A percentile compares a stretch with the other conserved stretches of the same genome.
Evolutionary conservation across 2,329 filamentous ascomycete species (phyloP).

Genomic region (Botryotinia convoluta): DNA sequence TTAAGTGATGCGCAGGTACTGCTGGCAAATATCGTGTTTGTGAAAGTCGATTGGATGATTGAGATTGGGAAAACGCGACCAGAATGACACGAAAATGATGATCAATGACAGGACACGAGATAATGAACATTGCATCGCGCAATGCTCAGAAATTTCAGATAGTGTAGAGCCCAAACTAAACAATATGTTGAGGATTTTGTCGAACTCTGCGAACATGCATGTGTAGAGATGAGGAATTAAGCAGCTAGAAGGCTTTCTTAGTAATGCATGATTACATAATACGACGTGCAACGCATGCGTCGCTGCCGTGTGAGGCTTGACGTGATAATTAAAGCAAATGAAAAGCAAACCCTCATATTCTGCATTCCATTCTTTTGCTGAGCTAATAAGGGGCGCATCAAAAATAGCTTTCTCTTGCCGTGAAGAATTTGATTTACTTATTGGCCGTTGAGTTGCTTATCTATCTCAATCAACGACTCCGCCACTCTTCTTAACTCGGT

Average conservation of each 20-base stretch:
- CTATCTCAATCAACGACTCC: not conserved
- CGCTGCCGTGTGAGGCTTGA: not conserved
- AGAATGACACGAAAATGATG: not conserved
- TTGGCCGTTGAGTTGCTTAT: not conserved
- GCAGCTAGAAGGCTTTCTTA: not conserved
- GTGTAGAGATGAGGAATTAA: not conserved
- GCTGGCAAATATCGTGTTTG: not conserved
- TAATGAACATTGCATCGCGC: not conserved
- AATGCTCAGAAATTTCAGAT: not conserved
- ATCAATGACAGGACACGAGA: not conserved
- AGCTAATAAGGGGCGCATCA: not conserved
- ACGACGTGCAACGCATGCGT: not conserved
- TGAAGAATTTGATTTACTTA: too few relatives aligned
- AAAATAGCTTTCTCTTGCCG: not conserved
- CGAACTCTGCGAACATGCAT: not conserved
- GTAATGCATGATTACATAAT: constrained; percentile 1
- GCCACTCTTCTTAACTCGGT: not conserved
- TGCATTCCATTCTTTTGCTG: not conserved
- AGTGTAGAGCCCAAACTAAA: not conserved
- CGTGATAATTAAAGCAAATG: not conserved
- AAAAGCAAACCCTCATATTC: not conserved
- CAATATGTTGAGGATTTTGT: not conserved
- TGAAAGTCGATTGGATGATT: not conserved
- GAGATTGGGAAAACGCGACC: not conserved
- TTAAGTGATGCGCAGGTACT: not conserved